Conservation (phyloP, 345 rosid species). For the Odontarrhena argentea region DNA sequence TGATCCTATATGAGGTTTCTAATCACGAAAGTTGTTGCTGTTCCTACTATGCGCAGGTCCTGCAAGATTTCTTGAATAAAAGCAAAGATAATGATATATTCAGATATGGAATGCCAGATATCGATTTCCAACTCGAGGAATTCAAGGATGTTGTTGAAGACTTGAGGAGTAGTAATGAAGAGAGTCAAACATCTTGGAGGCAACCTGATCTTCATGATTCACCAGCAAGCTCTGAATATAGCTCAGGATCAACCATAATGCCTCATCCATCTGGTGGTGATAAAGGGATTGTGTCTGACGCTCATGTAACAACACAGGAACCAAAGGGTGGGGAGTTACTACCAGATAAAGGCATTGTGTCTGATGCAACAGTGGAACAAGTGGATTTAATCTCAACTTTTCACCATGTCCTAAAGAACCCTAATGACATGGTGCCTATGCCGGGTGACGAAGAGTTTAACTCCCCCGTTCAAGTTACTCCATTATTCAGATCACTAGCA, state of each 20-base stretch:
- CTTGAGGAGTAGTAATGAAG: conserved; percentile 58
- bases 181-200: conserved; percentile 78
- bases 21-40: conserved; percentile 20
- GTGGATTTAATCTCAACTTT: conserved; percentile 49
- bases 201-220: conserved; percentile 83
- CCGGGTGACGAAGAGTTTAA: conserved; percentile 58
- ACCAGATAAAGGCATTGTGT: conserved; percentile 47
- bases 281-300: conserved; percentile 39
- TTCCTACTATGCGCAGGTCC: conserved; percentile 53
- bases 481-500: conserved; percentile 94
- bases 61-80: conserved; percentile 71
- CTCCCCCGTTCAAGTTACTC: conserved; percentile 88
- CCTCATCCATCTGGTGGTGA: conserved; percentile 47
- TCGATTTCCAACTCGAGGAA: conserved; percentile 70
- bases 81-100: conserved; percentile 65
- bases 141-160: conserved; percentile 73
- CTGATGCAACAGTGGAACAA: conserved; percentile 47
- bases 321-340: conserved; percentile 45
- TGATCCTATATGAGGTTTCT: conserved; percentile 5
- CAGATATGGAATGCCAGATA: conserved; percentile 54
- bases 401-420: conserved; percentile 46
- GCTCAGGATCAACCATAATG: conserved; percentile 77
- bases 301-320: conserved; percentile 44
- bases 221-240: conserved; percentile 85
- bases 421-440: conserved; percentile 48